Evolutionary conservation across 2,329 filamentous ascomycete genomes (phyloP).

Genomic region (Fusarium pseudocircinatum): DNA sequence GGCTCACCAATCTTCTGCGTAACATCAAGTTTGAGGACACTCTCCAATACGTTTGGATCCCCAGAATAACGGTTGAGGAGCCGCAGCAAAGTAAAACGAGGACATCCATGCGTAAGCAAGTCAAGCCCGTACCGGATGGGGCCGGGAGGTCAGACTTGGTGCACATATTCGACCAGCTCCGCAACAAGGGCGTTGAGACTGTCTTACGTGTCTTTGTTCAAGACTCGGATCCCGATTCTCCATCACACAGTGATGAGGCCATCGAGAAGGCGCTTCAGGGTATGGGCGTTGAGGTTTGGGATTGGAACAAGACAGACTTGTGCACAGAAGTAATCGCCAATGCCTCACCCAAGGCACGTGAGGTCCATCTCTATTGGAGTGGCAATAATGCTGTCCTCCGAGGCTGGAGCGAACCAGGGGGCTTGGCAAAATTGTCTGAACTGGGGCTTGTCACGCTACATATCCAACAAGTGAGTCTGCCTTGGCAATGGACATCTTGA

Average conservation of each 20-base stretch:
- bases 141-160: neutral
- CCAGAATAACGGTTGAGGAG: neutral
- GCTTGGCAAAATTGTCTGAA: neutral
- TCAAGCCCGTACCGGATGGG: neutral
- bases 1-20: neutral
- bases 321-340: constrained; percentile 6
- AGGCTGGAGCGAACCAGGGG: constrained; percentile 6
- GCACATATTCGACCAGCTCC: neutral
- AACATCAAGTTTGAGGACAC: constrained; percentile 5
- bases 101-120: neutral
- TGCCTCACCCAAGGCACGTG: neutral
- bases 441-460: neutral
- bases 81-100: neutral
- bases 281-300: constrained; percentile 2
- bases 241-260: constrained; percentile 12
- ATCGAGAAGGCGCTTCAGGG: constrained; percentile 2
- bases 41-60: constrained; percentile 12
- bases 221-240: neutral
- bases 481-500: fast-evolving
- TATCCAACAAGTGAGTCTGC: neutral
- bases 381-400: constrained; percentile 12
- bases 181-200: neutral
- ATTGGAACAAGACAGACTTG: constrained; percentile 17
- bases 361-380: constrained; percentile 13
- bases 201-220: neutral